A percentile compares a stretch with the other conserved stretches of the same genome.
These are phyloP conservation scores for Beauveria rudraprayagi DNA, from an alignment of 2,329 filamentous ascomycete species.

Conservation along the genomic window DNA sequence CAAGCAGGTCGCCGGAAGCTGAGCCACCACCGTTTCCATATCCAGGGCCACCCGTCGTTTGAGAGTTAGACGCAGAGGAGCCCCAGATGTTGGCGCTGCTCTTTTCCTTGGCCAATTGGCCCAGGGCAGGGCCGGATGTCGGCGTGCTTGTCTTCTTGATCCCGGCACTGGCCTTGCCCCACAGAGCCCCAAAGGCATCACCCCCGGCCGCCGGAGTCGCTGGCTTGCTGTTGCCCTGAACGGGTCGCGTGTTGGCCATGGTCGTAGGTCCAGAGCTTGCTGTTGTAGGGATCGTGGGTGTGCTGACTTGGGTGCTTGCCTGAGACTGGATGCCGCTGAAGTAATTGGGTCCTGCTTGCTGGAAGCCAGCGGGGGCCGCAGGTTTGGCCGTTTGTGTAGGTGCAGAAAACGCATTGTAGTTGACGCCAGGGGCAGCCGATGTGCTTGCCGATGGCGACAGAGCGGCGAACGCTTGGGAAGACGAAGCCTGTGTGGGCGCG, in stretches of 20 bases:
- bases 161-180: constrained; percentile 65
- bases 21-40: constrained; percentile 25
- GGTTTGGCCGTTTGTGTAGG: constrained; percentile 31
- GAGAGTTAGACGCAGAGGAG: constrained; percentile 39
- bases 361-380: constrained; percentile 56
- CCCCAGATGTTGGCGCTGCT: constrained; percentile 93
- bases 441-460: constrained; percentile 64
- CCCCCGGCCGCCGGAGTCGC: constrained; percentile 50
- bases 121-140: constrained; percentile 66
- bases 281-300: constrained; percentile 20
- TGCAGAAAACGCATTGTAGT: constrained; percentile 45
- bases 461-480: constrained; percentile 70
- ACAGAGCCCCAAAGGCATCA: constrained; percentile 85
- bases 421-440: constrained; percentile 47
- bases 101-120: constrained; percentile 96
- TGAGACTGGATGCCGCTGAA: constrained; percentile 68
- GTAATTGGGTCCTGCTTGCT: constrained; percentile 82
- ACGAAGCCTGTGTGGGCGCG: constrained; percentile 49
- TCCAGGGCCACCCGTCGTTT: constrained; percentile 10
- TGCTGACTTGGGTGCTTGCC: constrained; percentile 14
- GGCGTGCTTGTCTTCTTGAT: constrained; percentile 64
- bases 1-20: constrained; percentile 41
- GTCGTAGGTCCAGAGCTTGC: constrained; percentile 28
- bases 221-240: constrained; percentile 43
- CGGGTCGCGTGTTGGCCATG: constrained; percentile 40